Conservation (phyloP, 2,329 filamentous ascomycete genomes). For the Epichloe aotearoae region DNA sequence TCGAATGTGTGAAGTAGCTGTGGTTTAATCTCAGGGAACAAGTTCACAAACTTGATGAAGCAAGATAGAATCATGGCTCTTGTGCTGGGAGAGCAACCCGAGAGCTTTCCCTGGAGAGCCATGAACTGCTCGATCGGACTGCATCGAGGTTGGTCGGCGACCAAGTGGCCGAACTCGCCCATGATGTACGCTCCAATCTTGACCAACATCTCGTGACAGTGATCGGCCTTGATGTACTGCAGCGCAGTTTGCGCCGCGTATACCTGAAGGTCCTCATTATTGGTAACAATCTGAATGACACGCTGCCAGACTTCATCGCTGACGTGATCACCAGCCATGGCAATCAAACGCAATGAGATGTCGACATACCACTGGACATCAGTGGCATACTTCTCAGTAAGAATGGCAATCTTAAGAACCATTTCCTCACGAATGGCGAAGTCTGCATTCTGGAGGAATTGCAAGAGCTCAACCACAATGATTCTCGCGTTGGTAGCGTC, state of each 20-base stretch:
- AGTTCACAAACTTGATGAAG: conserved; percentile 94
- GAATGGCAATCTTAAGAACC: conserved; percentile 95
- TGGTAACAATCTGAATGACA: conserved; percentile 96
- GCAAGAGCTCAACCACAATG: conserved; percentile 85
- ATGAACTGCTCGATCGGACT: conserved; percentile 96
- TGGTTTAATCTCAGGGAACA: conserved; percentile 97
- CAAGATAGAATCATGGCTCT: conserved; percentile 88
- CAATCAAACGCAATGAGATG: conserved; percentile 84
- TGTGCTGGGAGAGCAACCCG: conserved; percentile 76
- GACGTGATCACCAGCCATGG: conserved; percentile 94
- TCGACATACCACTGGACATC: conserved; percentile 99
- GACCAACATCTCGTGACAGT: conserved; percentile 92
- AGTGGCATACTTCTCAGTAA: conserved; percentile 96
- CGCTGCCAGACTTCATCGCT: conserved; percentile 99
- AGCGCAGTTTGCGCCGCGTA: conserved; percentile 91
- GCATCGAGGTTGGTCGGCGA: conserved; percentile 82
- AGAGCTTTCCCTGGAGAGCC: conserved; percentile 80
- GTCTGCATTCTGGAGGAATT: conserved; percentile 91
- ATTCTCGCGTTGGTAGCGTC: conserved; percentile 86
- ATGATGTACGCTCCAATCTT: conserved; percentile 96
- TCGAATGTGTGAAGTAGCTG: conserved; percentile 85
- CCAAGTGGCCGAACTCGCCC: conserved; percentile 92
- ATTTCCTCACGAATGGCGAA: conserved; percentile 98
- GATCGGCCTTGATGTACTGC: conserved; percentile 81
- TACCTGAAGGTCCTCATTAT: conserved; percentile 95